Evolutionary conservation across 495 filamentous ascomycete genomes (phyloP).

Genomic region (Letharia lupina): DNA sequence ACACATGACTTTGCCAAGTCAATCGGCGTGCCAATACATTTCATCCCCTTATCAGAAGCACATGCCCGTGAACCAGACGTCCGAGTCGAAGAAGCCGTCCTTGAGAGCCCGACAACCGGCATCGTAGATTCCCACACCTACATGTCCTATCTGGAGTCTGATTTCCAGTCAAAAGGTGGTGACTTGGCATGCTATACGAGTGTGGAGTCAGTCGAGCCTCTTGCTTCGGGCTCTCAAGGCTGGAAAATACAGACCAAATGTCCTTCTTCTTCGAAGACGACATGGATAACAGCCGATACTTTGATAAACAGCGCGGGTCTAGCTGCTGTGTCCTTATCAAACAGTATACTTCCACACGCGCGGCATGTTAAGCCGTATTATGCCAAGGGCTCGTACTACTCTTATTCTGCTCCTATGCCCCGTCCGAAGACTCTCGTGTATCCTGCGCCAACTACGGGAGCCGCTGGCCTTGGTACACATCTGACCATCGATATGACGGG

Average conservation of each 20-base stretch:
- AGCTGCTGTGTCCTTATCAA: slow-evolving; percentile 64
- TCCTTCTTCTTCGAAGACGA: slow-evolving; percentile 38
- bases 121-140: slow-evolving; percentile 82
- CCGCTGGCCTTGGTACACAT: slow-evolving; percentile 84
- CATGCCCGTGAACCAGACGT: slow-evolving; percentile 62
- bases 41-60: slow-evolving; percentile 55
- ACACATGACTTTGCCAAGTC: slow-evolving; percentile 57
- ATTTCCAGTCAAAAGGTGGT: slow-evolving; percentile 70
- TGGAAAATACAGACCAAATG: slow-evolving; percentile 47
- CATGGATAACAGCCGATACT: slow-evolving; percentile 59
- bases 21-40: slow-evolving; percentile 65
- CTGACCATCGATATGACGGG: slow-evolving; percentile 84
- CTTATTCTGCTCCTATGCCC: slow-evolving; percentile 59
- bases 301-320: slow-evolving; percentile 84
- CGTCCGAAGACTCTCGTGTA: slow-evolving; percentile 72
- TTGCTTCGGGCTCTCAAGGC: slow-evolving; percentile 40
- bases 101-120: slow-evolving; percentile 77
- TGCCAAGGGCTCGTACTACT: slow-evolving; percentile 95
- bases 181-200: slow-evolving; percentile 55
- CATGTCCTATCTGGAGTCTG: slow-evolving; percentile 71
- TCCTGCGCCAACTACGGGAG: slow-evolving; percentile 70
- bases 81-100: slow-evolving; percentile 56
- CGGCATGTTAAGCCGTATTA: slow-evolving; percentile 58
- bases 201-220: slow-evolving; percentile 51
- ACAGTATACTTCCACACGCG: slow-evolving; percentile 62